A percentile compares a stretch with the other conserved stretches of the same genome.
phyloP scores from a whole-genome alignment of 2,329 filamentous ascomycete genomes.

The Hirsutella minnesotensis region DNA sequence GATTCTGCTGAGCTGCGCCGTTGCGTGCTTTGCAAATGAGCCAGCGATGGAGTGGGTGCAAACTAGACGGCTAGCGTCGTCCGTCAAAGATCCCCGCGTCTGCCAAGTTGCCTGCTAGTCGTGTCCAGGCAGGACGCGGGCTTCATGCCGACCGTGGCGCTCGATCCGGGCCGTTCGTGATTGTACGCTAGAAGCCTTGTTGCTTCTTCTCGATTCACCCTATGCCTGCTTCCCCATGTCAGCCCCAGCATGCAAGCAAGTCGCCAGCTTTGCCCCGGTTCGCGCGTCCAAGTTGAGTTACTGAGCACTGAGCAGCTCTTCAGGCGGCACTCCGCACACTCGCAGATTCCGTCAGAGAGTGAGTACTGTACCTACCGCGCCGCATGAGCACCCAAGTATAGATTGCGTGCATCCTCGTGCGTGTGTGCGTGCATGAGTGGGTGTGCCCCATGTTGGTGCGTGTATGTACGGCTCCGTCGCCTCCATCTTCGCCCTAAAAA shows the following conservation, averaged over 20 bases:
- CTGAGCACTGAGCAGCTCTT: too few species aligned
- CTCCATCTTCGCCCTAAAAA: background rate
- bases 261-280: background rate
- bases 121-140: too few species aligned
- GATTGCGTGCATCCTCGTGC: background rate
- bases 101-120: too few species aligned
- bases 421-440: background rate
- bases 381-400: background rate
- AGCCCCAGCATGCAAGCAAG: background rate
- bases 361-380: background rate
- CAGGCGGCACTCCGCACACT: too few species aligned
- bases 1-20: background rate
- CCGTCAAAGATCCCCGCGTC: background rate
- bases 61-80: background rate
- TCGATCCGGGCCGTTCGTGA: background rate
- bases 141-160: background rate
- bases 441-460: too few species aligned
- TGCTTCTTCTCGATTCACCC: too few species aligned
- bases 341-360: too few species aligned
- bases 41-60: too few species aligned
- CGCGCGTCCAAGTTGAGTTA: background rate
- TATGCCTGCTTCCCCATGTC: background rate
- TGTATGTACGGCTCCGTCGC: background rate
- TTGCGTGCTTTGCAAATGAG: too few species aligned
- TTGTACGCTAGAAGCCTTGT: background rate